Evolutionary conservation across 768 basidiomycete genomes (phyloP).

Genomic region (Kwoniella shandongensis): DNA sequence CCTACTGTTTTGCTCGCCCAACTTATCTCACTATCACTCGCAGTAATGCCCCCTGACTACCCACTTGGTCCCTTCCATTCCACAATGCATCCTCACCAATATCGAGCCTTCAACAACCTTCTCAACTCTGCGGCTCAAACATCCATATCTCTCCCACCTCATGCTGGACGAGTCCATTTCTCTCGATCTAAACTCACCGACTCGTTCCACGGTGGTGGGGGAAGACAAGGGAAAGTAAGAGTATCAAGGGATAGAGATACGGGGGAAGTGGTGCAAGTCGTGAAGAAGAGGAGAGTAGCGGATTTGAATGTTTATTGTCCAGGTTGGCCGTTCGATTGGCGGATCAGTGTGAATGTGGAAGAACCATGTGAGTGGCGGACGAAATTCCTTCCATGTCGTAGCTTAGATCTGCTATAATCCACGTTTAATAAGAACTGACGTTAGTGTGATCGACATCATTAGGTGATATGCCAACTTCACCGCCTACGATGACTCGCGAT

Average conservation of each 20-base stretch:
- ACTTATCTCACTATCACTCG: slow-evolving; percentile 2
- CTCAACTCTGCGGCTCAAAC: slow-evolving; percentile 70
- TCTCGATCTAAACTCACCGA: slow-evolving; percentile 76
- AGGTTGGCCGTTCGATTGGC: slow-evolving; percentile 80
- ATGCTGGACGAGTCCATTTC: slow-evolving; percentile 64
- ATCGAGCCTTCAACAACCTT: slow-evolving; percentile 78
- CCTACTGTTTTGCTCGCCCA: too few relatives aligned
- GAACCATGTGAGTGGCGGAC: slow-evolving; percentile 68
- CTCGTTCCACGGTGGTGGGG: slow-evolving; percentile 62
- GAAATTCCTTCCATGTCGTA: too few relatives aligned
- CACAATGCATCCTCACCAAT: slow-evolving; percentile 84
- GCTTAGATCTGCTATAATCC: too few relatives aligned
- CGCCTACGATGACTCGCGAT: slow-evolving; percentile 54
- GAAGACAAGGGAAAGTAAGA: slow-evolving; percentile 64
- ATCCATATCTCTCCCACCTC: slow-evolving; percentile 57
- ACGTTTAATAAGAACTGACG: background rate
- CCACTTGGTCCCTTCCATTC: slow-evolving; percentile 77
- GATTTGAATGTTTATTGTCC: slow-evolving; percentile 86
- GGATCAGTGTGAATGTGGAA: slow-evolving; percentile 90
- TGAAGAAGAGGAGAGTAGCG: slow-evolving; percentile 78
- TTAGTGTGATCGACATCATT: too few relatives aligned
- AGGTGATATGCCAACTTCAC: slow-evolving; percentile 39
- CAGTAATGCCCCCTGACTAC: slow-evolving; percentile 68
- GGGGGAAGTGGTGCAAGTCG: slow-evolving; percentile 63
- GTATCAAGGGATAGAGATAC: slow-evolving; percentile 81